A percentile compares a stretch with the other conserved stretches of the same genome.
Evolutionary conservation across 1,139 yeast species (phyloP).

Genomic region (Candida smagusa): DNA sequence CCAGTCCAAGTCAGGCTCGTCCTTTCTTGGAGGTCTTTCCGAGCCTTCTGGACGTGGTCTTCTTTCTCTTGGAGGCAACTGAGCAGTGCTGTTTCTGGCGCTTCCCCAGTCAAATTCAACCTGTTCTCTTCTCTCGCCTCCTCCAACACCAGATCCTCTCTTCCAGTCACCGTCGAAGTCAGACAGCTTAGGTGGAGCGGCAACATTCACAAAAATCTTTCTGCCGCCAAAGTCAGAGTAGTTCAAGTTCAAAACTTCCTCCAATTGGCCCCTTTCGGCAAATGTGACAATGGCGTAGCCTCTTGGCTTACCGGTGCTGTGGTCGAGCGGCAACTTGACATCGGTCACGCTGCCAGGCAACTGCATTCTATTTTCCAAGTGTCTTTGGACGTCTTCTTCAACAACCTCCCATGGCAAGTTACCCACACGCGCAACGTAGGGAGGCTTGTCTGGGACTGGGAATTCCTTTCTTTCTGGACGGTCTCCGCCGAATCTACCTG

Average conservation of each 20-base stretch:
- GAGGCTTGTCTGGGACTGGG: conserved; percentile 90
- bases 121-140: conserved; percentile 21
- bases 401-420: conserved; percentile 82
- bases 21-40: conserved; percentile 29
- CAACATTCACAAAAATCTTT: conserved; percentile 80
- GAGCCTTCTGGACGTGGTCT: conserved; percentile 27
- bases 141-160: conserved; percentile 37
- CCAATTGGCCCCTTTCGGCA: conserved; percentile 60
- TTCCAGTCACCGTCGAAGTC: conserved; percentile 49
- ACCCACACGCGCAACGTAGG: conserved; percentile 83
- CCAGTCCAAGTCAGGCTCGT: conserved; percentile 39
- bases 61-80: conserved; percentile 41
- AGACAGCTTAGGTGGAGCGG: conserved; percentile 69
- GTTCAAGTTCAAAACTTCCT: conserved; percentile 64
- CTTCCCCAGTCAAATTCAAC: conserved; percentile 31
- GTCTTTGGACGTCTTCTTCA: conserved; percentile 63
- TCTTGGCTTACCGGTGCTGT: conserved; percentile 58
- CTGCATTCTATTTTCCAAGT: conserved; percentile 64
- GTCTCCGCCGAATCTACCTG: conserved; percentile 4
- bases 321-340: conserved; percentile 70
- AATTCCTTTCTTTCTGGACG: conserved; percentile 57
- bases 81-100: conserved; percentile 30
- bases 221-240: conserved; percentile 70
- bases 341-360: conserved; percentile 49
- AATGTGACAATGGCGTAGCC: conserved; percentile 91